These are phyloP conservation scores for Erythrobasidium yunnanense DNA, from an alignment of 768 basidiomycete species.

Conservation along the genomic window DNA sequence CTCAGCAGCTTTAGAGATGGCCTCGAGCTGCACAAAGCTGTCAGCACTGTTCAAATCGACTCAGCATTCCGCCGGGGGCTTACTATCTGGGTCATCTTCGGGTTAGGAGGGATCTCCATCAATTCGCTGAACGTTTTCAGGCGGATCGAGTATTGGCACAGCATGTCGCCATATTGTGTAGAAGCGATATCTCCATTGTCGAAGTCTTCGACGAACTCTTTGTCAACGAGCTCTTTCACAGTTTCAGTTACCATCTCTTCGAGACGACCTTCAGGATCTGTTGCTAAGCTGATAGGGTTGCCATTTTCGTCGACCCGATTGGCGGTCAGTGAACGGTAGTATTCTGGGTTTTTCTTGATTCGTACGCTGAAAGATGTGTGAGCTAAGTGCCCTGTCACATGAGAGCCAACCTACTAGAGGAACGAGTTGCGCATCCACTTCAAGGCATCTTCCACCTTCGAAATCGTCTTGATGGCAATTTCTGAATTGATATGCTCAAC, in stretches of 20 bases:
- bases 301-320: conserved; percentile 47
- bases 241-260: conserved; percentile 54
- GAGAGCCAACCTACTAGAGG: conserved; percentile 51
- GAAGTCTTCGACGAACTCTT: conserved; percentile 45
- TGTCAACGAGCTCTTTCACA: conserved; percentile 41
- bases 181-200: conserved; percentile 5
- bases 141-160: conserved; percentile 35
- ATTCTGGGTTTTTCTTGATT: conserved; percentile 66
- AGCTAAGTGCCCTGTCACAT: background rate
- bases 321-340: conserved; percentile 52
- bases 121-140: conserved; percentile 59
- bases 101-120: conserved; percentile 48
- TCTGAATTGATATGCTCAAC: conserved; percentile 90
- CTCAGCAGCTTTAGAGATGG: conserved; percentile 59
- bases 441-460: conserved; percentile 56
- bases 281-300: conserved; percentile 40
- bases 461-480: conserved; percentile 75
- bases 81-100: conserved; percentile 59
- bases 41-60: conserved; percentile 4
- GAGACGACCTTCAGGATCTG: conserved; percentile 43
- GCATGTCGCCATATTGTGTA: conserved; percentile 48
- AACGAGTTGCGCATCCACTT: conserved; percentile 77
- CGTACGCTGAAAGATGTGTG: conserved; percentile 46
- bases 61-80: conserved; percentile 19
- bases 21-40: conserved; percentile 48